Conservation (phyloP, 78 protist genomes). For the Reticulomyxa filosa region DNA sequence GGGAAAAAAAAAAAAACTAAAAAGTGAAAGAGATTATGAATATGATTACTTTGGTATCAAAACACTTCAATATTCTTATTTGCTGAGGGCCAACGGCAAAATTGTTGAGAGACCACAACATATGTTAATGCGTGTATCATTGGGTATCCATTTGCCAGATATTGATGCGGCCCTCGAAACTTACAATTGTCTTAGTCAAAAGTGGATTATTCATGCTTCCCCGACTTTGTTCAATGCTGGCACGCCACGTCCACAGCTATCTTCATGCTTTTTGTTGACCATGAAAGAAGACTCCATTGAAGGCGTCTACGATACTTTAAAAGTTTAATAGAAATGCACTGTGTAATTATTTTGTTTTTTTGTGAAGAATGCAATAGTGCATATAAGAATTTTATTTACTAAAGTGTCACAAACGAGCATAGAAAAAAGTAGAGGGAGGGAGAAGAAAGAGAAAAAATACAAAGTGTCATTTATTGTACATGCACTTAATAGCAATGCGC, state of each 20-base stretch:
- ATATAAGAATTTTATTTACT: too few species aligned
- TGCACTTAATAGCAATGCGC: neutral
- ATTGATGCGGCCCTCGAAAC: slow-evolving; percentile 56
- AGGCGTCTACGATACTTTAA: slow-evolving; percentile 85
- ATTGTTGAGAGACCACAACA: slow-evolving; percentile 92
- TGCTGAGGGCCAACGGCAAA: too few species aligned
- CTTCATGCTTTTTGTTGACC: slow-evolving; percentile 79
- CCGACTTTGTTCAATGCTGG: slow-evolving; percentile 94
- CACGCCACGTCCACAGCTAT: slow-evolving; percentile 76
- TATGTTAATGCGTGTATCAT: slow-evolving; percentile 85
- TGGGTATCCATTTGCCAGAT: slow-evolving; percentile 72
- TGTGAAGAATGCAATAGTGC: too few species aligned
- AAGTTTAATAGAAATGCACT: too few species aligned
- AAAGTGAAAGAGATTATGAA: slow-evolving; percentile 64
- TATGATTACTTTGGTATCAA: slow-evolving; percentile 76
- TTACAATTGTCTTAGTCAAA: slow-evolving; percentile 46
- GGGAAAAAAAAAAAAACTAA: too few species aligned
- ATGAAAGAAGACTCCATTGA: slow-evolving; percentile 39
- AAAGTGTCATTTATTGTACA: too few species aligned
- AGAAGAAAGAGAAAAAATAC: too few species aligned
- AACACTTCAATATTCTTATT: slow-evolving; percentile 10
- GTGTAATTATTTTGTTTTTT: too few species aligned
- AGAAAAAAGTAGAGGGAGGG: too few species aligned
- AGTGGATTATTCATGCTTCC: slow-evolving; percentile 69
- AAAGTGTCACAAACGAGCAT: too few species aligned